Conservation (phyloP, 1,284 basidiomycete genomes). For the Austroboletus niveus region DNA sequence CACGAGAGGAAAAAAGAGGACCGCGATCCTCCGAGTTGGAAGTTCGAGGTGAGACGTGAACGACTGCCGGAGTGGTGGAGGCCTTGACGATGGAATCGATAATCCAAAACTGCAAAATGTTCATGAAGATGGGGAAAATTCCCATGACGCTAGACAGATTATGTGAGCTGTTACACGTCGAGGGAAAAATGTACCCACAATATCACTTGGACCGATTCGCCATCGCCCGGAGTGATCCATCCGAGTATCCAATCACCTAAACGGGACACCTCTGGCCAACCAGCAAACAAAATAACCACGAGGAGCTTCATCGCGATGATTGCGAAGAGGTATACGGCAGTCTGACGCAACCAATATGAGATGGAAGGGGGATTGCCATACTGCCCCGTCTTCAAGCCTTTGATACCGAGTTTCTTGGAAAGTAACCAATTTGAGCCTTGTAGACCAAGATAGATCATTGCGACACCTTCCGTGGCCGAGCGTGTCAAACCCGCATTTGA, state of each 20-base stretch:
- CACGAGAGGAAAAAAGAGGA: conserved; percentile 52
- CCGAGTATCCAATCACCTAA: conserved; percentile 81
- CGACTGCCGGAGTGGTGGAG: conserved; percentile 39
- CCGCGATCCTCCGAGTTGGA: conserved; percentile 49
- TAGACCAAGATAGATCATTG: conserved; percentile 80
- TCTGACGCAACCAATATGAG: conserved; percentile 80
- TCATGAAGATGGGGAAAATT: conserved; percentile 92
- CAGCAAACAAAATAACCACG: conserved; percentile 72
- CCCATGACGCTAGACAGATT: conserved; percentile 72
- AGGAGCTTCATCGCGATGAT: conserved; percentile 89
- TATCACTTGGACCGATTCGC: conserved; percentile 73
- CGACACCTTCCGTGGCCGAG: conserved; percentile 59
- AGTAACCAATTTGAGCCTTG: conserved; percentile 68
- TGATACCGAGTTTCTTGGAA: conserved; percentile 60
- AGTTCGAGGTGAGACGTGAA: conserved; percentile 39
- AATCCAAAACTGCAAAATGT: conserved; percentile 85
- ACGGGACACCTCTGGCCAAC: conserved; percentile 70
- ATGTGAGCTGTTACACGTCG: conserved; percentile 5
- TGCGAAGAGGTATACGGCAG: conserved; percentile 81
- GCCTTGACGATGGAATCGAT: conserved; percentile 87
- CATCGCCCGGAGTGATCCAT: conserved; percentile 66
- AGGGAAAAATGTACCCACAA: conserved; percentile 53
- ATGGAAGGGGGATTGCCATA: conserved; percentile 81
- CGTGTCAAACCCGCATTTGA: conserved; percentile 8
- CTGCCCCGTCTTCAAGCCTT: conserved; percentile 83